Evolutionary conservation across 805 yeast species (phyloP), one percentile per base, ranked within the genome.

Genomic region (Limtongozyma cylindracea): DNA sequence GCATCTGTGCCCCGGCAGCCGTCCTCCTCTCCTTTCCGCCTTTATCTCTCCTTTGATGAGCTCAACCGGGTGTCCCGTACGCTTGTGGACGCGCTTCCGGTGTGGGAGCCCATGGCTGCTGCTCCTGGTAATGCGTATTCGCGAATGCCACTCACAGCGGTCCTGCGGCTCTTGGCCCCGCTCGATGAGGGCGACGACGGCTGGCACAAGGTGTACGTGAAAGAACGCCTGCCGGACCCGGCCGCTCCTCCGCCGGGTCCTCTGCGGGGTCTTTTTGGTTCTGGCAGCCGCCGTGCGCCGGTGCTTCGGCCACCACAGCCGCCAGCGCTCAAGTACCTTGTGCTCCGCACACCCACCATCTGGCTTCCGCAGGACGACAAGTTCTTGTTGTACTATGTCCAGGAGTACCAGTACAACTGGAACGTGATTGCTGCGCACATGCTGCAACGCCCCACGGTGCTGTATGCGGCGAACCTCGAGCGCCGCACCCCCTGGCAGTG

Each of bases 401-500:
- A 78, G 13, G 80, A 80, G 29, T 82, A 67, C 39, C 65, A 76
- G 6, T 80, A 77, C 49, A 88, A 88, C 38, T 88, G 98, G 98
- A 80, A 70, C 28, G 58, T 82, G 22, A 77, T 88, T 12, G 66
- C 94, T 3, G 73, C 82, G 5, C 80, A 77, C 40, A 61, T 67
- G 18, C 73, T 96, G 1, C n/a, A n/a, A n/a, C n/a, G n/a, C n/a
- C n/a, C n/a, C n/a, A n/a, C n/a, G n/a, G n/a, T n/a, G n/a, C n/a
- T n/a, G n/a, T n/a, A n/a, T n/a, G n/a, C n/a, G n/a, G n/a, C n/a
- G n/a, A 80, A 77, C 35, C 77, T 80, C 25, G 96, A 88, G 42
- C 61, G 95, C 35, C 60, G 98, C 35, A 88, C 96, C 0, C 91
- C 98, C 0, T 88, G 98, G 98, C 96, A 84, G 41, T 84, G 96